phyloP scores from a whole-genome alignment of 164 flowering plant genomes.

The Tetrastigma voinierianum region DNA sequence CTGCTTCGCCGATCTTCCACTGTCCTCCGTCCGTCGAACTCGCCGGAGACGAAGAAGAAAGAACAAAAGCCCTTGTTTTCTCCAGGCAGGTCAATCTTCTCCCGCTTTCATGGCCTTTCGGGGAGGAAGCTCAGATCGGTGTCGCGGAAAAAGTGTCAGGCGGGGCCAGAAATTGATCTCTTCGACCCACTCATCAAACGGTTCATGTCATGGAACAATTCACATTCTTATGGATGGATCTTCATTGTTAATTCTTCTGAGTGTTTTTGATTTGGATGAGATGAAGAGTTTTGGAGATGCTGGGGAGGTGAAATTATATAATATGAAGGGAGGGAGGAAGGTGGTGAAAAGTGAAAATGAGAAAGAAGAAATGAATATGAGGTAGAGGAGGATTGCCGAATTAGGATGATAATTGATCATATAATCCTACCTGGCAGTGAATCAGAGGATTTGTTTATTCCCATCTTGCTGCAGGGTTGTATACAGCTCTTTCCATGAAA shows the following conservation, averaged over 20 bases:
- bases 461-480: too few relatives aligned
- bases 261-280: not conserved
- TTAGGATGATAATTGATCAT: too few relatives aligned
- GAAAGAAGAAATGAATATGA: too few relatives aligned
- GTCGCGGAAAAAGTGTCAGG: not conserved
- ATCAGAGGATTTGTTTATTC: too few relatives aligned
- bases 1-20: slow-evolving; percentile 45
- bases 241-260: not conserved
- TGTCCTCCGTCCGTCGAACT: slow-evolving; percentile 25
- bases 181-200: slow-evolving; percentile 36
- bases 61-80: too few relatives aligned
- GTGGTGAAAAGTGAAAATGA: too few relatives aligned
- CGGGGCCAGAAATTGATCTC: slow-evolving; percentile 29
- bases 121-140: not conserved
- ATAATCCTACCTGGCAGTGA: too few relatives aligned
- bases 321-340: slow-evolving; percentile 14
- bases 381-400: too few relatives aligned
- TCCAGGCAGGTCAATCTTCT: not conserved
- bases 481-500: too few relatives aligned
- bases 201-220: slow-evolving; percentile 42
- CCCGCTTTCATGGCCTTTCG: not conserved
- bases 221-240: too few relatives aligned
- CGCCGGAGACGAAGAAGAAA: too few relatives aligned
- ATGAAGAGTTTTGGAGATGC: slow-evolving; percentile 3
- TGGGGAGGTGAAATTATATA: not conserved